Evolutionary conservation across 805 yeast species (phyloP), one percentile per base, ranked within the genome.

Genomic region (Yarrowia divulgata): DNA sequence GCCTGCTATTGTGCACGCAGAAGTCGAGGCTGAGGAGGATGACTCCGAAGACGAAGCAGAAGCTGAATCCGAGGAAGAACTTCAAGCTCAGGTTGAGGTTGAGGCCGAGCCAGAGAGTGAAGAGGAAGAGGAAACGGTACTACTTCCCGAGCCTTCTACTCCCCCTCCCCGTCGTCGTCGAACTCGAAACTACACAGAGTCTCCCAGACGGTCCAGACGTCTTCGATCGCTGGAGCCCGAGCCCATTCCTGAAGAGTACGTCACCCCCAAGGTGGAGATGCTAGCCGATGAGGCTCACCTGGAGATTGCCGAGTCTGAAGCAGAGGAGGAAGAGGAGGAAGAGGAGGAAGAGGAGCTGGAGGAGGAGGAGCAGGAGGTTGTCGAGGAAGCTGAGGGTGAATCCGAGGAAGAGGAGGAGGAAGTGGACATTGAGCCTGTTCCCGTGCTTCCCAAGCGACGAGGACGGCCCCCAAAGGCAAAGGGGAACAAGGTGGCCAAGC

Each of bases 211-310:
- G 5, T 60, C 66, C 12, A 23, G 66, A 45, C 50, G 66, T 1
- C 46, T 60, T 8, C n/a, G 52, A 13, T 60, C 69, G 4, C 69
- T 40, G 8, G 69, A 68, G 32, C 69, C 66, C 12, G 66, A 60
- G n/a, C 66, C 66, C 14, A 45, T 60, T 8, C 66, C 66, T 12
- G 66, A 60, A 34, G 66, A 60, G 52, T 45, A 45, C 34, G 52
- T 60, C 42, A 60, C 50, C 3, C 42, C 66, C 8, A 60, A 60
- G 39, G 66, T 60, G 16, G 66, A 60, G 42, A 42, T 60, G 12
- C 42, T 60, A 3, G 66, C 66, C 9, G 52, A 45, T 10, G 66
- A 60, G 42, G 66, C 66, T 37, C 52, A 60, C 14, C 10, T 60
- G 42, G 48, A 60, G 35, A 60, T 60, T 14, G 66, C 48, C 18